phyloP scores from a whole-genome alignment of 2,329 filamentous ascomycete species.

The Colletotrichum paranaense region DNA sequence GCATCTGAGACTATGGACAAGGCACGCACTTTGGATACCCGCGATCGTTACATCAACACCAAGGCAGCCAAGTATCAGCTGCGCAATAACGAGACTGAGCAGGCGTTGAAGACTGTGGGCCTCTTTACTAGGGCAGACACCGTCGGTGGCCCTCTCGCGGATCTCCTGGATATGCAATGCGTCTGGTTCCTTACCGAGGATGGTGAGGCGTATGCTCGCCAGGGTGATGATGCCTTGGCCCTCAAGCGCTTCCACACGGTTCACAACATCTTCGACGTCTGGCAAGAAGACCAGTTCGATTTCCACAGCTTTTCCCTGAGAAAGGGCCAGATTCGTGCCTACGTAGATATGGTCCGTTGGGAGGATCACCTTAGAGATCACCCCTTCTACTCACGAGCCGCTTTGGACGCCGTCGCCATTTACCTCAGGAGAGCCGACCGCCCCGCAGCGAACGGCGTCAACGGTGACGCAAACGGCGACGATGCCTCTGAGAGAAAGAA shows the following conservation, averaged over 20 bases:
- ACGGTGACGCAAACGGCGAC: conserved; percentile 63
- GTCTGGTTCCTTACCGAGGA: conserved; percentile 98
- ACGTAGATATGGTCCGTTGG: conserved; percentile 97
- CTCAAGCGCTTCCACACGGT: conserved; percentile 92
- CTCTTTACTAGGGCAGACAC: conserved; percentile 95
- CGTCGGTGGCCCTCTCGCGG: conserved; percentile 85
- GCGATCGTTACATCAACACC: conserved; percentile 97
- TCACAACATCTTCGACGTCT: conserved; percentile 93
- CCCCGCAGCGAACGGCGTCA: conserved; percentile 73
- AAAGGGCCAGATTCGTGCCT: conserved; percentile 94
- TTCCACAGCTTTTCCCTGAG: conserved; percentile 98
- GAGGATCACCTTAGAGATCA: conserved; percentile 92
- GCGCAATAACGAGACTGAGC: conserved; percentile 89
- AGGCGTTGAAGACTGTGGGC: conserved; percentile 87
- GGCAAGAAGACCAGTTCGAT: conserved; percentile 99
- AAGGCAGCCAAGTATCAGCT: conserved; percentile 98
- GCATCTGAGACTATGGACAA: conserved; percentile 90
- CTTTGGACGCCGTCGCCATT: conserved; percentile 82
- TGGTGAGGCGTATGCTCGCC: conserved; percentile 86
- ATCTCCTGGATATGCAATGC: conserved; percentile 98
- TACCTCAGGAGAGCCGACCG: conserved; percentile 85
- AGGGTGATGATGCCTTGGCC: conserved; percentile 84
- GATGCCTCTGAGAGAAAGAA: conserved; percentile 82
- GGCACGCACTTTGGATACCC: conserved; percentile 85
- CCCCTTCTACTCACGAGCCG: conserved; percentile 89